A percentile compares a stretch with the other conserved stretches of the same genome.
phyloP scores from a whole-genome alignment of 169 alveolate species.

The Eimeria necatrix region DNA sequence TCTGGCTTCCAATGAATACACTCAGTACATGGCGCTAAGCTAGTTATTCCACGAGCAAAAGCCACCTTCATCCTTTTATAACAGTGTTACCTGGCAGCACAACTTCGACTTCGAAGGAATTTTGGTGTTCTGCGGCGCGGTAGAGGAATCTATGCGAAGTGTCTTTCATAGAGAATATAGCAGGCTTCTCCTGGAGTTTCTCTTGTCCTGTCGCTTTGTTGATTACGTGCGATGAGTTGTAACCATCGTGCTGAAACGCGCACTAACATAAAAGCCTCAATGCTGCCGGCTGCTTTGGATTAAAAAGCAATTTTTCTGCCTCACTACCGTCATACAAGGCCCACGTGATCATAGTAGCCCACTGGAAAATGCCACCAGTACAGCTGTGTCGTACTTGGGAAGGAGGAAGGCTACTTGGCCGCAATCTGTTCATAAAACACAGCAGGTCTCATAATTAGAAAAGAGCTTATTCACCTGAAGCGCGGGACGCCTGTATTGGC shows the following conservation, averaged over 20 bases:
- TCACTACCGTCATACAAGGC: no score
- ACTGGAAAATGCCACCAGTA: no score
- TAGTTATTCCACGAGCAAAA: background rate
- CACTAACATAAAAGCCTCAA: no score
- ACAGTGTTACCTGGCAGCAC: constrained; percentile 48
- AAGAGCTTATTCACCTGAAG: background rate
- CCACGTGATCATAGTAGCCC: no score
- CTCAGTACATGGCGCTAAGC: no score
- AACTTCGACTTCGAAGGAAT: constrained; percentile 76
- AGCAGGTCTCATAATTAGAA: background rate
- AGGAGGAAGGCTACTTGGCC: background rate
- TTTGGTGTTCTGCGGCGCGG: constrained; percentile 65
- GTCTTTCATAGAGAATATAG: background rate
- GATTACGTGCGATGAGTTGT: no score
- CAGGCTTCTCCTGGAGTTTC: background rate
- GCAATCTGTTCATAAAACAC: constrained; percentile 41
- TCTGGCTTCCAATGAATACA: no score
- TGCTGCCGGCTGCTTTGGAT: no score
- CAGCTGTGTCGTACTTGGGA: background rate
- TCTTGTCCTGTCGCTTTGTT: background rate
- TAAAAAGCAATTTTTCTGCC: no score
- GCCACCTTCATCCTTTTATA: background rate
- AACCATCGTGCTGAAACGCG: no score
- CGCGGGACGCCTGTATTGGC: background rate
- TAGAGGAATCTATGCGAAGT: constrained; percentile 48